Evolutionary conservation across 768 basidiomycete species (phyloP).

Genomic region (Pisolithus orientalis): DNA sequence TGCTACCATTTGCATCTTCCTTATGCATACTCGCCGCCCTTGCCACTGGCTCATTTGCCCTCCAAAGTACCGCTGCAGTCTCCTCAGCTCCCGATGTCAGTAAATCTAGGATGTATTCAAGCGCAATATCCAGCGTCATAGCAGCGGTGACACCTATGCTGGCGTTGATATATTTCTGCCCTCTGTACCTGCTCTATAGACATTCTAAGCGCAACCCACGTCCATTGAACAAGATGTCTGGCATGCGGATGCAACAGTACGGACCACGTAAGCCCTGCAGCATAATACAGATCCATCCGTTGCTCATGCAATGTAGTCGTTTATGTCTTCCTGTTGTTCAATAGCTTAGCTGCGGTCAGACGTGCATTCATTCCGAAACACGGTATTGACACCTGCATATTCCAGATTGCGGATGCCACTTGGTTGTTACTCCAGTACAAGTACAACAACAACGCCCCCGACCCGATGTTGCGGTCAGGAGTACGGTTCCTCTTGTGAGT

Average conservation of each 20-base stretch:
- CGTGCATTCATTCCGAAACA: not conserved
- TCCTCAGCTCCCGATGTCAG: slow-evolving; percentile 15
- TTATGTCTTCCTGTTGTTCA: slow-evolving; percentile 46
- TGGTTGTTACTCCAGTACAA: slow-evolving; percentile 57
- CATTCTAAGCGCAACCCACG: slow-evolving; percentile 40
- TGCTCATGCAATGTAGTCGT: slow-evolving; percentile 31
- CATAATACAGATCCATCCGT: not conserved
- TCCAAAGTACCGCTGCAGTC: slow-evolving; percentile 14
- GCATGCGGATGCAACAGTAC: slow-evolving; percentile 41
- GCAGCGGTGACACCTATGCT: slow-evolving; percentile 30
- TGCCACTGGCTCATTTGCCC: slow-evolving; percentile 25
- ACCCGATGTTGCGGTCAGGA: slow-evolving; percentile 35
- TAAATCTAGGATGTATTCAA: slow-evolving; percentile 28
- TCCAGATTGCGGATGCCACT: slow-evolving; percentile 45
- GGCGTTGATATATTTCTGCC: slow-evolving; percentile 42
- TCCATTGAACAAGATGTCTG: slow-evolving; percentile 45
- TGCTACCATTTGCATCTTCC: slow-evolving; percentile 30
- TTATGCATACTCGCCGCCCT: slow-evolving; percentile 30
- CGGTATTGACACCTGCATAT: slow-evolving; percentile 1
- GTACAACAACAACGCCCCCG: slow-evolving; percentile 47
- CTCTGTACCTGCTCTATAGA: slow-evolving; percentile 44
- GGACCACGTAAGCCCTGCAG: slow-evolving; percentile 39
- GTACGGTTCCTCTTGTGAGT: slow-evolving; percentile 46
- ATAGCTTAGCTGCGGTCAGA: slow-evolving; percentile 42
- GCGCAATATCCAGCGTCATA: slow-evolving; percentile 31